These are phyloP conservation scores for Candida parachauliodes DNA, from an alignment of 805 yeast genomes.

Conservation along the genomic window DNA sequence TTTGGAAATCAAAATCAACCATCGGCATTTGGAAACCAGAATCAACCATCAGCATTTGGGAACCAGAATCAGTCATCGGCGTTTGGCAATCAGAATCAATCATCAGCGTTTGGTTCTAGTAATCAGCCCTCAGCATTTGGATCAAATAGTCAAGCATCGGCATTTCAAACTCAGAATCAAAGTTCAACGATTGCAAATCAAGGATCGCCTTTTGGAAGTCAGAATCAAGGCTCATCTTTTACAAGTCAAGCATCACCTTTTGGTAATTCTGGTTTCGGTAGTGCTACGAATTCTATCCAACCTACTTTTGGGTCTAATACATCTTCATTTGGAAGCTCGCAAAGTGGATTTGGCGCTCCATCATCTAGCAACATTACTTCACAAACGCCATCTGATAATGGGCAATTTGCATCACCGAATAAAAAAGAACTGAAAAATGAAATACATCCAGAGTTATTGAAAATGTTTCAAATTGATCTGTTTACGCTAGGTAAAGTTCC, in stretches of 20 bases:
- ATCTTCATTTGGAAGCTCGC: not conserved
- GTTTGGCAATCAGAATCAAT: slow-evolving; percentile 4
- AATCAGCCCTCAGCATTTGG: slow-evolving; percentile 8
- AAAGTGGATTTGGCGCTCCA: not conserved
- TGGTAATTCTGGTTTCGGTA: slow-evolving; percentile 7
- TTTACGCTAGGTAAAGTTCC: slow-evolving; percentile 68
- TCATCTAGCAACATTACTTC: not conserved
- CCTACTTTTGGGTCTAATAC: not conserved
- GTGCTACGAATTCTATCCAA: slow-evolving; percentile 1
- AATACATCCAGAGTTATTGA: slow-evolving; percentile 40
- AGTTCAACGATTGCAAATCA: slow-evolving; percentile 4
- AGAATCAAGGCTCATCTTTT: slow-evolving; percentile 5
- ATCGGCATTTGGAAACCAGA: slow-evolving; percentile 2
- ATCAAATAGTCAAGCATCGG: slow-evolving; percentile 3
- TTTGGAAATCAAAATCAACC: slow-evolving; percentile 9
- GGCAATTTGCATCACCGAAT: not conserved
- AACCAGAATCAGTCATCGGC: not conserved
- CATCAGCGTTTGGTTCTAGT: slow-evolving; percentile 2
- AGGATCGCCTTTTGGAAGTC: slow-evolving; percentile 8
- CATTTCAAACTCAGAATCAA: slow-evolving; percentile 11
- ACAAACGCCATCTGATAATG: not conserved
- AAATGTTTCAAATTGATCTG: slow-evolving; percentile 43
- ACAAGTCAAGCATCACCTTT: slow-evolving; percentile 6
- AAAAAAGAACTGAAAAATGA: slow-evolving; percentile 20
- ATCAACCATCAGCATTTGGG: slow-evolving; percentile 3